Evolutionary conservation across 106 monocot species (phyloP), one percentile per base, ranked within the genome.

Genomic region (Apostasia ramifera): DNA sequence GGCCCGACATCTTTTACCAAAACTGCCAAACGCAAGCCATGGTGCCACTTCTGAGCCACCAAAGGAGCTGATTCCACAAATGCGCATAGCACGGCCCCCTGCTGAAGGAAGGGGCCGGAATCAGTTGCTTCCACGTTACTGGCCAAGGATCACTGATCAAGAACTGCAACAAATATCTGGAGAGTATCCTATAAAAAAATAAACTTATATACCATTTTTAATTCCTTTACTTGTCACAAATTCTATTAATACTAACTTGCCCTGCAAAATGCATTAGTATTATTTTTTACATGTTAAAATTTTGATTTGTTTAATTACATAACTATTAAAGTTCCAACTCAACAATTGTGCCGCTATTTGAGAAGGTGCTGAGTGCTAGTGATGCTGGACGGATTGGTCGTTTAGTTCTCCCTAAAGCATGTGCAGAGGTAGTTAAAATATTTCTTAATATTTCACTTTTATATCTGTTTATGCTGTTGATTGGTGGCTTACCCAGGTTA

Each of bases 141-240:
- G 97, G 97, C 97, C 97, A 73, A 84, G 97, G 80, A 97, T 97
- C 67, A 97, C 97, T 44, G 97, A 97, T 47, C 89, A 97, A 87
- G 97, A 97, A 71, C 74, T 97, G 40, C 92, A 87, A 54, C 92
- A 97, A 79, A 97, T 97, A 74, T 92, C 92, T 75, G 97, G 92
- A 87, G 89, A 90, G 97, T 97, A 97, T 97, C 97, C 97, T 65
- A 37, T 48, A 46, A 44, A n/a, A 63, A 71, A 14, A 60, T 67
- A 57, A 53, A 47, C 11, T 77, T 50, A 11, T 26, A 26, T 26
- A 26, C 26, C 26, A 26, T 26, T 26, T 26, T 26, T 26, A 26
- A 26, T 26, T 26, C 26, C 26, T 26, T 26, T 0, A 26, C 26
- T 26, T 26, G 26, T 26, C 26, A 26, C 26, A 26, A 26, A 26